Evolutionary conservation across 2,329 filamentous ascomycete genomes (phyloP), one percentile per base, ranked within the genome.

Genomic region (Nemania sp.): DNA sequence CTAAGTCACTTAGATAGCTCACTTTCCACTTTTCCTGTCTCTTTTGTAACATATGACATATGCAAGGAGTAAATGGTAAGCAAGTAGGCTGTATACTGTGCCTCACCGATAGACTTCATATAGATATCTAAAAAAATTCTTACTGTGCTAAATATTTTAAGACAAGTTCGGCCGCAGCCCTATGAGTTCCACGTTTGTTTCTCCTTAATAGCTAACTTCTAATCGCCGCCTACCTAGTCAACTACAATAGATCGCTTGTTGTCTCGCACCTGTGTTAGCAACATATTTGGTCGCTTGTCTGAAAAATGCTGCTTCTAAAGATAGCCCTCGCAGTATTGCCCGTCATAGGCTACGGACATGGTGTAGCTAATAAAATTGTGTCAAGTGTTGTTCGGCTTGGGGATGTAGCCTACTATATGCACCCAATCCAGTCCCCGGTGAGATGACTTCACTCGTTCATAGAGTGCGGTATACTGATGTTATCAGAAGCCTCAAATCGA

Each of bases 301-400:
- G 45, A n/a, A 35, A 5, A 49, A 54, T 52, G 24, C 29, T 29
- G 47, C 11, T 24, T 52, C 11, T 3, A 15, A 52, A 15, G 24
- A 18, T 20, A 55, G n/a, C n/a, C 4, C 8, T 43, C 11, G 18
- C n/a, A 43, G 29, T n/a, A 35, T 22, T 54, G 29, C 22, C 29
- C n/a, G 52, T 26, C 35, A 22, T 38, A 13, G n/a, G n/a, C 29
- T 22, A 54, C 27, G 7, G 52, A 54, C 52, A 54, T 32, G 51
- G 7, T 10, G 32, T 53, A n/a, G 18, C 27, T 35, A 54, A 18
- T 35, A 54, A 22, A 54, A 32, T n/a, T 18, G n/a, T 54, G 6
- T 38, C 27, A 38, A 35, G 27, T 2, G n/a, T 54, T 54, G 27
- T 54, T 54, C 52, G 52, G 3, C 52, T 54, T 35, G 27, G 52